These are phyloP conservation scores for Actinomucor elegans DNA, from an alignment of 371 early-diverging fungal species.

Conservation along the genomic window DNA sequence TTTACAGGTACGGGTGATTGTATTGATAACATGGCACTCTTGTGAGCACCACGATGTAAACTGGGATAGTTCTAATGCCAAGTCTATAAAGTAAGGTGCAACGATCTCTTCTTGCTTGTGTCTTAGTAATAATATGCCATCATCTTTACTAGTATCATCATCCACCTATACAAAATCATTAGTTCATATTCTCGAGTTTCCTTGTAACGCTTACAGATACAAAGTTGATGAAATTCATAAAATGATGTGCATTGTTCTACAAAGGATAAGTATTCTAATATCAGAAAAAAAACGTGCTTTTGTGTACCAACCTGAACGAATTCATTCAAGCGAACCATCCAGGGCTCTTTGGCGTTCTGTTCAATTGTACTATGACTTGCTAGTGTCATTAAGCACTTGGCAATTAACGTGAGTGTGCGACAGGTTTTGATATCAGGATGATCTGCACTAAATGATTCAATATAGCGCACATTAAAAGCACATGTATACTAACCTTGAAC, in stretches of 20 bases:
- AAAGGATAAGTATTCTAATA: constrained; percentile 2
- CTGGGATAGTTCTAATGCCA: constrained; percentile 29
- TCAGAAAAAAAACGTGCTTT: constrained; percentile 1
- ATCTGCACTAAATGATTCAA: constrained; percentile 26
- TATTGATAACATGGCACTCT: constrained; percentile 9
- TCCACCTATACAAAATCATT: not conserved
- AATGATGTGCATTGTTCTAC: constrained; percentile 32
- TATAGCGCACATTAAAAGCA: not conserved
- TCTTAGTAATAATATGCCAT: constrained; percentile 5
- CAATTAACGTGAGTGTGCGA: constrained; percentile 74
- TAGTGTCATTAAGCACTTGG: constrained; percentile 80
- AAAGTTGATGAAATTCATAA: constrained; percentile 36
- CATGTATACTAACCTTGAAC: constrained; percentile 41
- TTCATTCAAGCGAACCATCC: constrained; percentile 71
- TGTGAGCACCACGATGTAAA: constrained; percentile 21
- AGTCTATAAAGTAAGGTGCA: constrained; percentile 26
- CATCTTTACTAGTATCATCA: not conserved
- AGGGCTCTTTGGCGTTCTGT: constrained; percentile 77
- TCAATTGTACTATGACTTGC: constrained; percentile 67
- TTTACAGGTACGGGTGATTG: constrained; percentile 16
- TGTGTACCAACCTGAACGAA: constrained; percentile 43
- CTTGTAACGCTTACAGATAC: constrained; percentile 23
- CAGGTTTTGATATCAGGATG: constrained; percentile 65
- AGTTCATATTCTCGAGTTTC: not conserved
- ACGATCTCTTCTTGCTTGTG: constrained; percentile 21